Evolutionary conservation across 148 eudicot species (phyloP).

Genomic region (Salicornia ramosissima): DNA sequence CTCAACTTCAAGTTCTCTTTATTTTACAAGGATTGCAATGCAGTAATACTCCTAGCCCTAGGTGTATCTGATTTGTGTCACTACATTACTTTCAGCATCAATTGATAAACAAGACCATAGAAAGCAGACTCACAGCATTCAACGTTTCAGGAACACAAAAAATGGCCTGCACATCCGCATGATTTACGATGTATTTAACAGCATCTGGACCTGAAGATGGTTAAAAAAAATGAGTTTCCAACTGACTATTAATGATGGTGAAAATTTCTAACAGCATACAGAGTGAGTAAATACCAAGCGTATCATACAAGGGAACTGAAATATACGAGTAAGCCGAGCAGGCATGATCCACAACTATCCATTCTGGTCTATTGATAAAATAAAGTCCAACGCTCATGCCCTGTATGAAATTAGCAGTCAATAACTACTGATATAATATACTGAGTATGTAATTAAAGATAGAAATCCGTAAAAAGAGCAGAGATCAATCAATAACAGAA

Average conservation of each 20-base stretch:
- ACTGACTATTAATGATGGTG: slow-evolving; percentile 5
- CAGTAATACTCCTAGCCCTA: slow-evolving; percentile 8
- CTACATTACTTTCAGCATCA: slow-evolving; percentile 7
- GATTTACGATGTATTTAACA: slow-evolving; percentile 82
- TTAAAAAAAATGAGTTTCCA: slow-evolving; percentile 17
- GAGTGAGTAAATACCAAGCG: slow-evolving; percentile 50
- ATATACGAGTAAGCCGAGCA: slow-evolving; percentile 85
- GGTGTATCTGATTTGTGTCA: neutral
- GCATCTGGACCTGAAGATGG: slow-evolving; percentile 85
- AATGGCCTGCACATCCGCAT: slow-evolving; percentile 81
- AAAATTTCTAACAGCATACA: neutral
- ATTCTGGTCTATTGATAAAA: slow-evolving; percentile 88
- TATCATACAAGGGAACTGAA: slow-evolving; percentile 92
- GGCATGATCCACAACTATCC: slow-evolving; percentile 92
- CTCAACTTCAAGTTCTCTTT: neutral
- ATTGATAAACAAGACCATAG: neutral
- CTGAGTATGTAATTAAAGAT: neutral
- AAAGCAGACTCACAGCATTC: slow-evolving; percentile 58
- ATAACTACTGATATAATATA: too few species aligned
- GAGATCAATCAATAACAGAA: neutral
- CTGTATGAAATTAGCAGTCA: slow-evolving; percentile 36
- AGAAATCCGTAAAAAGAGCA: neutral
- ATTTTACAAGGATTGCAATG: neutral
- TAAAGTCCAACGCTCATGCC: slow-evolving; percentile 85
- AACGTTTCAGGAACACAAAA: slow-evolving; percentile 80